Evolutionary conservation across 1,139 yeast species (phyloP).

Genomic region (Schizosaccharomyces versatilis): DNA sequence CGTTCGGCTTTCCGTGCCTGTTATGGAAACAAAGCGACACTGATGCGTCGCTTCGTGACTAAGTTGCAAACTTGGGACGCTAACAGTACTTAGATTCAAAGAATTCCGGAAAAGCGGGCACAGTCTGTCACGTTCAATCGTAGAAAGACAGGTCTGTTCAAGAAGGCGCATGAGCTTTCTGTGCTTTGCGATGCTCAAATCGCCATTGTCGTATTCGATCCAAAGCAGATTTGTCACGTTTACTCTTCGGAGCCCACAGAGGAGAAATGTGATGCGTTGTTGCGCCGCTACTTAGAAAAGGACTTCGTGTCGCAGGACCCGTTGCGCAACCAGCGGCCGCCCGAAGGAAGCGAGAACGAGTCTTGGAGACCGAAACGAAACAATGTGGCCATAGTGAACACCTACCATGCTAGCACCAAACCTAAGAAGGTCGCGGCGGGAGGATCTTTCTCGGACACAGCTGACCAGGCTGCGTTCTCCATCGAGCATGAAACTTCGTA

Average conservation of each 20-base stretch:
- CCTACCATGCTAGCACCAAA: too few species aligned
- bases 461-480: too few species aligned
- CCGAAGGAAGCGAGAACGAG: too few species aligned
- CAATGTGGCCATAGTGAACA: too few species aligned
- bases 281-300: background rate
- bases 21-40: too few species aligned
- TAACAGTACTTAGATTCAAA: background rate
- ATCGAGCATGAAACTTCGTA: too few species aligned
- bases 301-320: background rate
- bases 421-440: too few species aligned
- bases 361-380: too few species aligned
- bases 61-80: too few species aligned
- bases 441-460: too few species aligned
- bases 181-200: constrained; percentile 10
- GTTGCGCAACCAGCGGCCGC: background rate
- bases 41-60: too few species aligned
- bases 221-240: constrained; percentile 11
- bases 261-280: background rate
- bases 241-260: background rate
- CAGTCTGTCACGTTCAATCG: constrained; percentile 9
- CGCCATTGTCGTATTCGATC: constrained; percentile 10
- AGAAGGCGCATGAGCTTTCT: constrained; percentile 12
- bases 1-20: too few species aligned
- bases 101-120: background rate
- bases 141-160: constrained; percentile 11